phyloP scores from a whole-genome alignment of 352 stramenopile species.

The Globisporangium viniferum region DNA sequence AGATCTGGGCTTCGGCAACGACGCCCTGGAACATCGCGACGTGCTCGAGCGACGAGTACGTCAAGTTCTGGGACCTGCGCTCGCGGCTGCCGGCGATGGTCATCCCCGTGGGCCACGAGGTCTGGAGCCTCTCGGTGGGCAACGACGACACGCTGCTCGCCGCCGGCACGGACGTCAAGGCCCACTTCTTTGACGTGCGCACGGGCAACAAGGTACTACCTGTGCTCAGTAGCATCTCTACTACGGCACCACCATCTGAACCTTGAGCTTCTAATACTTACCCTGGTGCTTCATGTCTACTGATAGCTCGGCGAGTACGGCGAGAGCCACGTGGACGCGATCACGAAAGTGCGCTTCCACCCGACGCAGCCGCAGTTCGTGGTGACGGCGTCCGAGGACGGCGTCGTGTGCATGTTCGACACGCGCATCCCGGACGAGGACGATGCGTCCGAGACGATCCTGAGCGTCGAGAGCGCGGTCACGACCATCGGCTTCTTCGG shows the following conservation, averaged over 20 bases:
- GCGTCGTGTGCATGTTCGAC: conserved; percentile 90
- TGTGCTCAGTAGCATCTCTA: too few relatives aligned
- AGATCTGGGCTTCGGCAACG: conserved; percentile 69
- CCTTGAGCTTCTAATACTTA: not conserved
- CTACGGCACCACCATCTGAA: too few relatives aligned
- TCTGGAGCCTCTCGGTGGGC: conserved; percentile 79
- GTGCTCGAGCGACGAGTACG: conserved; percentile 81
- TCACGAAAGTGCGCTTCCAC: conserved; percentile 88
- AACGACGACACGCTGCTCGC: conserved; percentile 75
- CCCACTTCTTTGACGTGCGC: conserved; percentile 80
- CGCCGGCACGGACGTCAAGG: conserved; percentile 68
- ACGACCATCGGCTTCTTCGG: conserved; percentile 89
- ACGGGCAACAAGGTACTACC: conserved; percentile 35
- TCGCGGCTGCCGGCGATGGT: conserved; percentile 51
- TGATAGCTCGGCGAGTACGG: conserved; percentile 71
- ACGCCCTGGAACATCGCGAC: conserved; percentile 69
- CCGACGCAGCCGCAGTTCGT: conserved; percentile 72
- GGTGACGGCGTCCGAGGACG: conserved; percentile 89
- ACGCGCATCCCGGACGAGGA: conserved; percentile 81
- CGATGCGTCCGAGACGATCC: conserved; percentile 85
- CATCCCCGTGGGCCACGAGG: conserved; percentile 60
- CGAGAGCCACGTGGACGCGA: conserved; percentile 86
- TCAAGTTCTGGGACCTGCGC: conserved; percentile 86
- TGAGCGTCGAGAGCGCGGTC: conserved; percentile 89
- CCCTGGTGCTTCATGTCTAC: not conserved